Evolutionary conservation across 164 flowering plant genomes (phyloP).

Genomic region (Vitis riparia): DNA sequence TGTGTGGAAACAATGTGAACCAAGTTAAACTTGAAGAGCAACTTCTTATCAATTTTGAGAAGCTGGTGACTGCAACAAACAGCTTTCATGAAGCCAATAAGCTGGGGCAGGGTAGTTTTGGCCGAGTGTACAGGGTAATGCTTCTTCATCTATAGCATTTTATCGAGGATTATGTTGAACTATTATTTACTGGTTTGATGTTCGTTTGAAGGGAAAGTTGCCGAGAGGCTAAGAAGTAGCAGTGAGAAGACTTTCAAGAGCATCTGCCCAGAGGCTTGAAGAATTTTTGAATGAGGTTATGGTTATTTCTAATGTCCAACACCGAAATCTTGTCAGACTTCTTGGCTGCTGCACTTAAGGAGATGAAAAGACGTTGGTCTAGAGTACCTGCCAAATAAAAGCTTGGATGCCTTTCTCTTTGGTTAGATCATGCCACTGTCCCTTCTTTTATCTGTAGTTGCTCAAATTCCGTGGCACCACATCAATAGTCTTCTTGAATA

Average conservation of each 20-base stretch:
- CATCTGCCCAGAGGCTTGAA: neutral
- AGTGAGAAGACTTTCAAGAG: neutral
- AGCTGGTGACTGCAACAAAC: neutral
- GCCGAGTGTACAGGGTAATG: too few species aligned
- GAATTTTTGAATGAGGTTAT: neutral
- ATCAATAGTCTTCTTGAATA: too few species aligned
- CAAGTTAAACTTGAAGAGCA: neutral
- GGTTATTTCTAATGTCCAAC: neutral
- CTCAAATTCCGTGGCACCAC: too few species aligned
- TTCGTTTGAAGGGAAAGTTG: neutral
- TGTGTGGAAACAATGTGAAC: too few species aligned
- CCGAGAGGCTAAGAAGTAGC: neutral
- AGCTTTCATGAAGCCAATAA: neutral
- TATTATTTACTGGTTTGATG: neutral
- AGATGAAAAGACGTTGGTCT: slow-evolving; percentile 31
- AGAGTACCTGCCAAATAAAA: slow-evolving; percentile 33
- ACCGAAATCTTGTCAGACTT: neutral
- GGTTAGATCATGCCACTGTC: slow-evolving; percentile 13
- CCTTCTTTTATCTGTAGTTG: too few species aligned
- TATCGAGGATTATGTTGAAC: neutral
- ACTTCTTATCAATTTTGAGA: neutral
- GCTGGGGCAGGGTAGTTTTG: neutral
- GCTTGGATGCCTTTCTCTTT: slow-evolving; percentile 28
- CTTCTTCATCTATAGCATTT: neutral
- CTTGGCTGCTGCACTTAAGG: neutral